Conservation (phyloP, 176 grass and related monocot genomes). For the Phyllostachys edulis region DNA sequence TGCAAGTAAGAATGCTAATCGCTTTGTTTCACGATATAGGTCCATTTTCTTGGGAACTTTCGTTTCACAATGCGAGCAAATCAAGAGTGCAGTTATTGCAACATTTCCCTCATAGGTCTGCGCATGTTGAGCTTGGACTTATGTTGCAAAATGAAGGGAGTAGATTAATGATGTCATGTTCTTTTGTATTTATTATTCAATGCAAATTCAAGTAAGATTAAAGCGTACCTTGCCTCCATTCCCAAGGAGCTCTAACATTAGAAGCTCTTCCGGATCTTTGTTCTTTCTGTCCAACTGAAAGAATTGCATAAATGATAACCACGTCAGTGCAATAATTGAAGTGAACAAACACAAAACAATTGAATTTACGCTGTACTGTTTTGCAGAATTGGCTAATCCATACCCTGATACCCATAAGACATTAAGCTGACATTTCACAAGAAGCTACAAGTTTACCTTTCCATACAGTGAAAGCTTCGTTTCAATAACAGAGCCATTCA, state of each 20-base stretch:
- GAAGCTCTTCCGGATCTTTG: slow-evolving; percentile 57
- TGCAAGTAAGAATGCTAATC: neutral
- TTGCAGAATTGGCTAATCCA: neutral
- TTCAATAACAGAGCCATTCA: slow-evolving; percentile 89
- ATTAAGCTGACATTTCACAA: slow-evolving; percentile 6
- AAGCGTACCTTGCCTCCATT: slow-evolving; percentile 79
- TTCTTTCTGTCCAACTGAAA: slow-evolving; percentile 73
- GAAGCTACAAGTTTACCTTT: slow-evolving; percentile 54
- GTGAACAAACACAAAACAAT: neutral
- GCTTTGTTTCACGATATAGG: neutral
- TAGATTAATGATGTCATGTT: neutral
- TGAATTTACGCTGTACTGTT: neutral
- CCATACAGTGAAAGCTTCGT: slow-evolving; percentile 84
- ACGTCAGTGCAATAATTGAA: slow-evolving; percentile 4
- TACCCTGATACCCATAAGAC: neutral
- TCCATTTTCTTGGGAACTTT: neutral
- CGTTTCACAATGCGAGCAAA: slow-evolving; percentile 5
- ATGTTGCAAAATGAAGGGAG: neutral
- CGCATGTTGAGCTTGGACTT: neutral
- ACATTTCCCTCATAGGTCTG: neutral
- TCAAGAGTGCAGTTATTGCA: neutral
- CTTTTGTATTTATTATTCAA: neutral
- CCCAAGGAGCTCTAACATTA: slow-evolving; percentile 80
- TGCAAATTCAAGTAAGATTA: slow-evolving; percentile 14
- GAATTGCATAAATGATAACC: slow-evolving; percentile 24